A percentile compares a stretch with the other conserved stretches of the same genome.
Evolutionary conservation across 2,329 filamentous ascomycete genomes (phyloP).

Genomic region (Sporothrix phasma): DNA sequence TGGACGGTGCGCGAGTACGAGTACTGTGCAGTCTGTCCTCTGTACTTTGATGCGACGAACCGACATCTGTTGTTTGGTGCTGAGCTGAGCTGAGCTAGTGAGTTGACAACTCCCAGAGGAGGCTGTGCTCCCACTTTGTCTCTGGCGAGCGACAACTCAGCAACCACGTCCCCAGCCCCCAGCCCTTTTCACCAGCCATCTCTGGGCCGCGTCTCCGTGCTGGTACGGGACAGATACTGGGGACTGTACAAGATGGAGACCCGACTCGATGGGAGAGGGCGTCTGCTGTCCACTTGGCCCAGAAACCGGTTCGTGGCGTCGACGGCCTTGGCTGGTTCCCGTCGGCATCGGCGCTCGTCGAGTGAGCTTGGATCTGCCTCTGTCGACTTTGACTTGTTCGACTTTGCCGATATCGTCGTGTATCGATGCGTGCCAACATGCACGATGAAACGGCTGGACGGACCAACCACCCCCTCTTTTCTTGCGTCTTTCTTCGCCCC

Average conservation of each 20-base stretch:
- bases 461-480: background rate
- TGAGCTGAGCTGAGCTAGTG: background rate
- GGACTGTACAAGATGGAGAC: too few species aligned
- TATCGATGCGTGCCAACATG: background rate
- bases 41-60: too few species aligned
- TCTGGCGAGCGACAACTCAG: background rate
- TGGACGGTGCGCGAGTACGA: too few species aligned
- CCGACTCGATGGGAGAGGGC: too few species aligned
- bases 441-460: background rate
- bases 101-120: slow-evolving; percentile 2
- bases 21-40: too few species aligned
- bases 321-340: background rate
- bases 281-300: too few species aligned
- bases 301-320: background rate
- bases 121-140: background rate
- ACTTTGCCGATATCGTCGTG: too few species aligned
- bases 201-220: too few species aligned
- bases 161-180: background rate
- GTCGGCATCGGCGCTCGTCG: too few species aligned
- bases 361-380: too few species aligned
- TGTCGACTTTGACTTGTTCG: too few species aligned
- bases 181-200: background rate
- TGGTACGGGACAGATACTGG: too few species aligned
- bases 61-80: background rate
- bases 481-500: background rate